Evolutionary conservation across 2,329 filamentous ascomycete genomes (phyloP).

Genomic region (Dothideomycetidae sp.): DNA sequence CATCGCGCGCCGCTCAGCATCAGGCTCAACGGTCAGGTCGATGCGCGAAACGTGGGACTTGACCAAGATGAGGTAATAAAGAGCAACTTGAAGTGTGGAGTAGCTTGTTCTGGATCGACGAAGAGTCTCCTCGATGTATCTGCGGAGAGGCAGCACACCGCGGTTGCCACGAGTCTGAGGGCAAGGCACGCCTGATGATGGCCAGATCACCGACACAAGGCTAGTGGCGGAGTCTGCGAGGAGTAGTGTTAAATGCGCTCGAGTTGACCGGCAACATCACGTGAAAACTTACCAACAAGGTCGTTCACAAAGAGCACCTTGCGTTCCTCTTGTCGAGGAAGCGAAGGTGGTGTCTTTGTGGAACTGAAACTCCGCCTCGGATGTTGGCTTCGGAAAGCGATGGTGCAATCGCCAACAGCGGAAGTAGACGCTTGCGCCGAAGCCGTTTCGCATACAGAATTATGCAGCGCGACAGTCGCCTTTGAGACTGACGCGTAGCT

Average conservation of each 20-base stretch:
- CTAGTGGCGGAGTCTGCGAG: conserved; percentile 82
- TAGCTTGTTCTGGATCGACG: conserved; percentile 92
- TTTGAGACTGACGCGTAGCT: background rate
- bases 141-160: conserved; percentile 75
- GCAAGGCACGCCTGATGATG: conserved; percentile 67
- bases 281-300: conserved; percentile 71
- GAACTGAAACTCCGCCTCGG: conserved; percentile 43
- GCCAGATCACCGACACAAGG: conserved; percentile 96
- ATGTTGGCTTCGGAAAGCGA: conserved; percentile 46
- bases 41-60: conserved; percentile 73
- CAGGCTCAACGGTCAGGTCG: conserved; percentile 78
- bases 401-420: conserved; percentile 34
- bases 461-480: too few relatives aligned
- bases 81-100: conserved; percentile 87
- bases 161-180: conserved; percentile 53
- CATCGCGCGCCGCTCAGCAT: conserved; percentile 63
- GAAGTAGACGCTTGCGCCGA: too few relatives aligned
- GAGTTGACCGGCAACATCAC: conserved; percentile 23
- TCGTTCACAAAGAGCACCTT: conserved; percentile 93
- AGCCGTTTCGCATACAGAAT: too few relatives aligned
- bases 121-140: conserved; percentile 94
- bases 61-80: conserved; percentile 92
- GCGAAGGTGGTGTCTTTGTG: conserved; percentile 52
- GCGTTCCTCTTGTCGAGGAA: conserved; percentile 77
- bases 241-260: conserved; percentile 1